Percentiles rank a stretch among this genome's conserved stretches.
These are phyloP conservation scores for Microbotryum lychnidis-dioicae DNA, from an alignment of 1,284 basidiomycete genomes.

Conservation along the genomic window DNA sequence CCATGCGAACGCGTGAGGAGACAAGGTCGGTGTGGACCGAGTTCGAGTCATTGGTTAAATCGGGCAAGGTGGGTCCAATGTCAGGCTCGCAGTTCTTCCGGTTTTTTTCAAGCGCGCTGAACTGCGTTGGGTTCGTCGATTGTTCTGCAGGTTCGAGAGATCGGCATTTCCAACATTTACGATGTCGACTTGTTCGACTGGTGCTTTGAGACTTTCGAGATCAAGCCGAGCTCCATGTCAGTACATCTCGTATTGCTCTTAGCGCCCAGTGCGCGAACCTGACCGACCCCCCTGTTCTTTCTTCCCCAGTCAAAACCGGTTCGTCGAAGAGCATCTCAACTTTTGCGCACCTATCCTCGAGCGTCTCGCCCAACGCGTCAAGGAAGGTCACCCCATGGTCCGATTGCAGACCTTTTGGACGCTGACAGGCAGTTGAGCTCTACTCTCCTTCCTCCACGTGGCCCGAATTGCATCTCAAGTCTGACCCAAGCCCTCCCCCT, in stretches of 20 bases:
- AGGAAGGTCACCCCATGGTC: neutral
- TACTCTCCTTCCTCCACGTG: constrained; percentile 49
- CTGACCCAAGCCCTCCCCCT: constrained; percentile 34
- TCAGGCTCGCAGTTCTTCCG: too few relatives aligned
- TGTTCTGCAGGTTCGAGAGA: constrained; percentile 43
- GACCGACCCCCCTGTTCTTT: neutral
- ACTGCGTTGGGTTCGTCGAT: neutral
- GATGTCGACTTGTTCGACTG: constrained; percentile 52
- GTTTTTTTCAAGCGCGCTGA: neutral
- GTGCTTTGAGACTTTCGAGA: constrained; percentile 44
- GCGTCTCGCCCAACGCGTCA: constrained; percentile 1
- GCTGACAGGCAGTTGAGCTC: constrained; percentile 59
- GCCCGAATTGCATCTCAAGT: constrained; percentile 36
- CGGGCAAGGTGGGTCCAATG: constrained; percentile 45
- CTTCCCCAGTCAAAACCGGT: constrained; percentile 12
- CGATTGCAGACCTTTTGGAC: constrained; percentile 70
- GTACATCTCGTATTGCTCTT: constrained; percentile 36
- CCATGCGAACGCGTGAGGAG: constrained; percentile 51
- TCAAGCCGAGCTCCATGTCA: constrained; percentile 66
- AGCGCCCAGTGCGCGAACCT: constrained; percentile 36
- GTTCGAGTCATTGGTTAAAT: constrained; percentile 54
- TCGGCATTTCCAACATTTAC: constrained; percentile 71
- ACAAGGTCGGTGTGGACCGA: constrained; percentile 60
- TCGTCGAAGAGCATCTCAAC: constrained; percentile 9
- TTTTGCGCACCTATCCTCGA: constrained; percentile 11